Base-by-base conservation (phyloP, 1,284 basidiomycete genomes). In the Melampsora abietis-canadensis region DNA sequence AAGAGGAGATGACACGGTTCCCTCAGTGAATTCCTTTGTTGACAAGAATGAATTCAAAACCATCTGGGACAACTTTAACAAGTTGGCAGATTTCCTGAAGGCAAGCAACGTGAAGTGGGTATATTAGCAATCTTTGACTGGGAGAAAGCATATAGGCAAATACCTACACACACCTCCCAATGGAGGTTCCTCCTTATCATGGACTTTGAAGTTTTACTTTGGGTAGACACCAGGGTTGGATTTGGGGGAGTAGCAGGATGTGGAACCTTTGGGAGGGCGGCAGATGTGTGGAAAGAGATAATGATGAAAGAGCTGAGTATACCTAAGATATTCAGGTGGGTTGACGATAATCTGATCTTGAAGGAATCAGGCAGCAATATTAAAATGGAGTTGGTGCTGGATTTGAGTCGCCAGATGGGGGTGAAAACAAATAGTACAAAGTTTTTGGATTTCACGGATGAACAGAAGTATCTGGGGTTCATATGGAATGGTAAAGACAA, bases 121-220 rank as follows among this genome's bases (percentile, higher is more conserved):
- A 17, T 7, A 17, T 64, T 15, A n/a, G 31, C 24, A 31, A 37
- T 34, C 10, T 64, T n/a, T n/a, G n/a, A 68, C 8, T 68, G 66
- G 66, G 66, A 57, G n/a, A 59, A 68, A 30, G 66, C 66, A 6
- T 68, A 68, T 31, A 14, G 65, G 12, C 65, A 66, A 30, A 66
- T 66, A 27, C 65, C n/a, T 15, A 66, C 65, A 3, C n/a, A 34
- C 14, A 1, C 14, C 19, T 6, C 34, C 17, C 63, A 65, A 12
- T 65, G 63, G 63, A 30, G 6, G 24, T 65, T 46, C 27, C 63
- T 65, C 0, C 5, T 65, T 5, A 24, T 65, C 34, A 0, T 6
- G 8, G 44, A 40, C 44, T 65, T 65, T n/a, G 40, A 65, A 10
- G 44, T 4, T 0, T 0, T 12, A 0, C 14, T 65, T 0, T 19